Percentiles rank a stretch among this genome's conserved stretches.
phyloP scores from a whole-genome alignment of 2,329 filamentous ascomycete species.

The Chalaropsis ovoidea region DNA sequence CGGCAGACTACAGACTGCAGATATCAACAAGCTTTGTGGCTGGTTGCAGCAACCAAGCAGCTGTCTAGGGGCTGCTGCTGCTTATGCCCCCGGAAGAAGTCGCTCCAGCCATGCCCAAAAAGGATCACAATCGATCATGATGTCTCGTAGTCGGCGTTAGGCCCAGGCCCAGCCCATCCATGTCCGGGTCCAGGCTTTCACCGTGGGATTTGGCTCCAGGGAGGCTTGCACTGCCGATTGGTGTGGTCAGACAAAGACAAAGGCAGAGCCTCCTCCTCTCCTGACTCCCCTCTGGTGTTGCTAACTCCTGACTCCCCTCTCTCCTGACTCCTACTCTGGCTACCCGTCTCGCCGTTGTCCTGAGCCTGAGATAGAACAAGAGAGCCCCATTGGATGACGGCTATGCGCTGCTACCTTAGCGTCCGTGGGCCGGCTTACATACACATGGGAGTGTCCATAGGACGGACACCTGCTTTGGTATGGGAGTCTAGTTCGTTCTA shows the following conservation, averaged over 20 bases:
- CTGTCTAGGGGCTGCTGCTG: not conserved
- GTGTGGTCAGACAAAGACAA: not conserved
- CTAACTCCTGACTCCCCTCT: not conserved
- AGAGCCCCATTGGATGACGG: no score
- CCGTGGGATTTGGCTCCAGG: not conserved
- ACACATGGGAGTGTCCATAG: not conserved
- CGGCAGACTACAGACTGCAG: no score
- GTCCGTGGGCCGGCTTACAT: not conserved
- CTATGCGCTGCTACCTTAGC: not conserved
- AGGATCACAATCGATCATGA: not conserved
- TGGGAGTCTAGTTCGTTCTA: not conserved
- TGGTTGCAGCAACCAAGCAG: not conserved
- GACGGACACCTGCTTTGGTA: not conserved
- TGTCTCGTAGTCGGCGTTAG: not conserved
- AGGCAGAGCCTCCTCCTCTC: not conserved
- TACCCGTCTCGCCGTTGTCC: not conserved
- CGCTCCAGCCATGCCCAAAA: not conserved
- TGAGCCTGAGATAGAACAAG: no score
- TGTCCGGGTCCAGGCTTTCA: not conserved
- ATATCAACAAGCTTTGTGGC: not conserved
- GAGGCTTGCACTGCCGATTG: not conserved
- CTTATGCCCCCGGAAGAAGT: conserved; percentile 8
- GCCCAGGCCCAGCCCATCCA: not conserved
- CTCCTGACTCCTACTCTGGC: not conserved
- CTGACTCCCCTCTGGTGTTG: not conserved